Evolutionary conservation across 2,329 filamentous ascomycete genomes (phyloP), one percentile per base, ranked within the genome.

Genomic region (Pseudogymnoascus sp.): DNA sequence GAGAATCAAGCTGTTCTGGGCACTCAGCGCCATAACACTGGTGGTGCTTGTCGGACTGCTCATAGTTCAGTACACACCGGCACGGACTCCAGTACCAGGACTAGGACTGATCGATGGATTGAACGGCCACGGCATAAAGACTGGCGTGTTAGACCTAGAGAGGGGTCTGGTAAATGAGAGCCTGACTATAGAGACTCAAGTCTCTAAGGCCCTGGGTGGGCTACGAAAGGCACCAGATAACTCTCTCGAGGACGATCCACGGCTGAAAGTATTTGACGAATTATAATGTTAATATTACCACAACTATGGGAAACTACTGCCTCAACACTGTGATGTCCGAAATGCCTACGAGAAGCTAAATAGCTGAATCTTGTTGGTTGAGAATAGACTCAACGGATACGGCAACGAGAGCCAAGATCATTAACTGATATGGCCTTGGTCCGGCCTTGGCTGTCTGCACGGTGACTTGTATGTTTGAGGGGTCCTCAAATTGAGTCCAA

Each of bases 1-100:
- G 71, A 81, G 86, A 60, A 76, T 90, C 66, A 84, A 82, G 67
- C 79, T 83, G 19, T 76, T 88, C 57, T 90, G 87, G 86, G 79
- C 84, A 40, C 78, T 85, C 66, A 82, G 82, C 65, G 82, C 77
- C 21, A 72, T 78, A 8, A 65, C 81, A n/a, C 66, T 68, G 17
- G 68, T 69, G 35, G 72, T 77, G 4, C 77, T 87, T 36, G 68
- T 83, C 2, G 65, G 84, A 17, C 65, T 82, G 2, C 73, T 83
- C 7, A 63, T 75, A 33, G 72, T 76, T 42, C 72, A 74, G 53
- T 69, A 68, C 66, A 65, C 61, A 31, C 69, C 68, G 31, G 60
- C 63, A n/a, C 62, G 62, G 23, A 65, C 60, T 10, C 50, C 33
- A 40, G 62, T 38, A 5, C 35, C 65, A 8, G 66, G 44, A 17